Evolutionary conservation across 108 stramenopile species (phyloP), one percentile per base, ranked within the genome.

Genomic region (Skeletonema marinoi): DNA sequence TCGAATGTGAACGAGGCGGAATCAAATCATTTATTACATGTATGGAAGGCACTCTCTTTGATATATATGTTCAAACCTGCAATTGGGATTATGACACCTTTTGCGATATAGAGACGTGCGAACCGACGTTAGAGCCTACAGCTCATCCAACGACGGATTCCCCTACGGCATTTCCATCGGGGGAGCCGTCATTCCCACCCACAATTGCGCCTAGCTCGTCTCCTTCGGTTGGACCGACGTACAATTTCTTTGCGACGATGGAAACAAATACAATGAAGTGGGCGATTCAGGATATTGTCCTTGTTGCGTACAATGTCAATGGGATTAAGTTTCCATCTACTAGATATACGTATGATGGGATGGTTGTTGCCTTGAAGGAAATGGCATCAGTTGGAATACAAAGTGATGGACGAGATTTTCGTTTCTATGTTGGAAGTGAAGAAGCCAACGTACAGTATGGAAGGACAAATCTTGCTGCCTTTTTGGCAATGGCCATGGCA

Each of bases 391-490:
- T 6, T 56, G 54, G 54, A 11, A 56, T 56, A 10, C 21, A 10
- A 25, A 56, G 54, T 25, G 54, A 56, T 29, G 54, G 54, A 56
- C 54, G 54, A 25, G 25, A 56, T 25, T 56, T 56, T 56, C 54
- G 54, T 56, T 56, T 56, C 1, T 56, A 56, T 56, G 54, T 56
- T 25, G 54, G 54, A 25, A 56, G 25, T 10, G 25, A 56, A 25
- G 54, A 56, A 29, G 5, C 54, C 25, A 56, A 56, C 7, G 29
- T 56, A 9, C 19, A 50, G 58, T 65, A 65, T 11, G 64, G 64
- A 17, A 17, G 48, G 48, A 25, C 56, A 19, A 83, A 83, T 51
- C 66, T 80, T 48, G 78, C 78, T 32, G 74, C 74, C 11, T 83
- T 83, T 56, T 31, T 80, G 44, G 60, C 82, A 14, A 68, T 75